Conservation (phyloP, 345 rosid genomes). For the Noccaea caerulescens region DNA sequence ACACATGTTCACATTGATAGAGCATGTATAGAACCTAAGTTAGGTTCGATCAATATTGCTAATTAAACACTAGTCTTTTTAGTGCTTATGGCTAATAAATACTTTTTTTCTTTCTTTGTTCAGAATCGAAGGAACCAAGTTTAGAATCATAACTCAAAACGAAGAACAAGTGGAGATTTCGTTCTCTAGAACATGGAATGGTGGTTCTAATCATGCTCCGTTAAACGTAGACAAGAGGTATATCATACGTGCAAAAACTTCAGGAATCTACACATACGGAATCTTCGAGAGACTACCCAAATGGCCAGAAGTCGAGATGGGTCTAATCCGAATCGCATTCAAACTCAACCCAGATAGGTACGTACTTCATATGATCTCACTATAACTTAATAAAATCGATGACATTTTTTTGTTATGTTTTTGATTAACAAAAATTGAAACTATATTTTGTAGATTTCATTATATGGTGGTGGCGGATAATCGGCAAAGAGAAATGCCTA, state of each 20-base stretch:
- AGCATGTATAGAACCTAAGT: constrained; percentile 7
- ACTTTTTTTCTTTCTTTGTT: neutral
- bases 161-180: constrained; percentile 69
- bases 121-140: constrained; percentile 56
- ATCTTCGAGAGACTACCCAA: constrained; percentile 69
- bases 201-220: constrained; percentile 49
- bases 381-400: neutral
- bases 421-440: neutral
- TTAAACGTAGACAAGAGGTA: constrained; percentile 69
- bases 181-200: constrained; percentile 56
- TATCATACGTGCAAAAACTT: constrained; percentile 61
- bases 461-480: constrained; percentile 75
- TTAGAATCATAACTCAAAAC: constrained; percentile 51
- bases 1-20: constrained; percentile 19
- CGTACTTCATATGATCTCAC: neutral
- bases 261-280: constrained; percentile 85
- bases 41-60: neutral
- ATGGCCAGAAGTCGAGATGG: constrained; percentile 79
- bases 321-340: constrained; percentile 71
- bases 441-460: constrained; percentile 54
- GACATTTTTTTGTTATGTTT: constrained; percentile 1
- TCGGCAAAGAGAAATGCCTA: constrained; percentile 78
- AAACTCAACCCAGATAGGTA: constrained; percentile 81
- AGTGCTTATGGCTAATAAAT: no score
- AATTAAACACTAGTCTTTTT: no score